Conservation (phyloP, 441 rosid genomes). For the Pelargonium citronellum region DNA sequence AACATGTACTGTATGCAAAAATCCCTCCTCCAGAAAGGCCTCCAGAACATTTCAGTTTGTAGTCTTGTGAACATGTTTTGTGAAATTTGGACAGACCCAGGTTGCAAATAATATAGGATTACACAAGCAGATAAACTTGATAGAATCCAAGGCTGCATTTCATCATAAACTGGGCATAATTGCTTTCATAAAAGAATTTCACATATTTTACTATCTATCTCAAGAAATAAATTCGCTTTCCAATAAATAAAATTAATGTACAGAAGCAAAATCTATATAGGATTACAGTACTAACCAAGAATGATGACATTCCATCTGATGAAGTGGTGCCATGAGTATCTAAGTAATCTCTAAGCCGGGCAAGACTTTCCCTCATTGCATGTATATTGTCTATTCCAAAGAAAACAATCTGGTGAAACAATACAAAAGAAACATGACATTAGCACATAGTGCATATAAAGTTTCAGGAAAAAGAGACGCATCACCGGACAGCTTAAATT, state of each 20-base stretch:
- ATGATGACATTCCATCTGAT: slow-evolving; percentile 96
- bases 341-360: slow-evolving; percentile 91
- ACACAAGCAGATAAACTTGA: not conserved
- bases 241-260: not conserved
- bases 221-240: not conserved
- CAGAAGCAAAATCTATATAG: not conserved
- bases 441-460: slow-evolving; percentile 15
- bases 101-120: too few species aligned
- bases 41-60: too few species aligned
- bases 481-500: slow-evolving; percentile 27
- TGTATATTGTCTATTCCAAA: slow-evolving; percentile 99
- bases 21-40: not conserved
- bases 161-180: not conserved
- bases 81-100: too few species aligned
- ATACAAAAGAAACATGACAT: slow-evolving; percentile 13
- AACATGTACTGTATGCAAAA: not conserved
- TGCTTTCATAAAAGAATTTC: not conserved
- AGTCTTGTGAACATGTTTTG: too few species aligned
- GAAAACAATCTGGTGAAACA: slow-evolving; percentile 67
- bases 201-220: slow-evolving; percentile 3
- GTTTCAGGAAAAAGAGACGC: slow-evolving; percentile 20
- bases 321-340: slow-evolving; percentile 96
- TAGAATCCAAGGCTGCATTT: not conserved
- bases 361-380: slow-evolving; percentile 97
- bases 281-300: slow-evolving; percentile 58